Percentiles rank a stretch among this genome's conserved stretches.
These are phyloP conservation scores for Porodaedalea pini DNA, from an alignment of 1,284 basidiomycete species.

Conservation along the genomic window DNA sequence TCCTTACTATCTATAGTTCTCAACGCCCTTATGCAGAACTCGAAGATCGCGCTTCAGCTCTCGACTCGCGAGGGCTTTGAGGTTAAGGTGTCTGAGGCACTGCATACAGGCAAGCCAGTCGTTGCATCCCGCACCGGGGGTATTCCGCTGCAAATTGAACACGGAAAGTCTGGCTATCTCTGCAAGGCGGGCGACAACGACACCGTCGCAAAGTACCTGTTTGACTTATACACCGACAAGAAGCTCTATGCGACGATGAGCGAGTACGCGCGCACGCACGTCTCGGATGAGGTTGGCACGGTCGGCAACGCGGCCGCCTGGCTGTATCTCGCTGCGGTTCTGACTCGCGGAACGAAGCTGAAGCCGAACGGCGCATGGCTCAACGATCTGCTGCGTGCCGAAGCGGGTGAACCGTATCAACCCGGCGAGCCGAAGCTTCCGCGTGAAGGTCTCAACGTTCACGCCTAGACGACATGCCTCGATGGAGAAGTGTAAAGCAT, in stretches of 20 bases:
- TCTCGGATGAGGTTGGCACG: slow-evolving; percentile 77
- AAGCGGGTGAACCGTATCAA: slow-evolving; percentile 64
- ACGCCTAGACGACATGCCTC: slow-evolving; percentile 33
- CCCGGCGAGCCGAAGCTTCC: slow-evolving; percentile 66
- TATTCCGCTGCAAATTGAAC: slow-evolving; percentile 81
- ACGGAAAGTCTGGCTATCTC: slow-evolving; percentile 82
- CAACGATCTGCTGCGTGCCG: slow-evolving; percentile 70
- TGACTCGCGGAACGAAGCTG: slow-evolving; percentile 66
- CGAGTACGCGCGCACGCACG: slow-evolving; percentile 67
- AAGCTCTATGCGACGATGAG: slow-evolving; percentile 59
- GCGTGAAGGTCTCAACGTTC: slow-evolving; percentile 48
- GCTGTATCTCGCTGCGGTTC: slow-evolving; percentile 80
- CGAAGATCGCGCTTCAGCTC: slow-evolving; percentile 72
- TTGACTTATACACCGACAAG: slow-evolving; percentile 71
- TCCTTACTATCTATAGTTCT: slow-evolving; percentile 45
- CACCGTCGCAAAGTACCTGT: slow-evolving; percentile 69
- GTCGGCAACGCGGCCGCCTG: slow-evolving; percentile 77
- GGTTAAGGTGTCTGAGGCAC: slow-evolving; percentile 87
- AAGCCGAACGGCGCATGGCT: slow-evolving; percentile 76
- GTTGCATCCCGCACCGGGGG: slow-evolving; percentile 80
- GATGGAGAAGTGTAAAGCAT: not conserved
- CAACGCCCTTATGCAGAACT: slow-evolving; percentile 73
- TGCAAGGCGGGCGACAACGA: slow-evolving; percentile 69
- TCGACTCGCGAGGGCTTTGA: slow-evolving; percentile 88
- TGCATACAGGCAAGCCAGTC: slow-evolving; percentile 80